Base-by-base conservation (phyloP, 495 filamentous ascomycete species). In the Jackrogersella multiformis region DNA sequence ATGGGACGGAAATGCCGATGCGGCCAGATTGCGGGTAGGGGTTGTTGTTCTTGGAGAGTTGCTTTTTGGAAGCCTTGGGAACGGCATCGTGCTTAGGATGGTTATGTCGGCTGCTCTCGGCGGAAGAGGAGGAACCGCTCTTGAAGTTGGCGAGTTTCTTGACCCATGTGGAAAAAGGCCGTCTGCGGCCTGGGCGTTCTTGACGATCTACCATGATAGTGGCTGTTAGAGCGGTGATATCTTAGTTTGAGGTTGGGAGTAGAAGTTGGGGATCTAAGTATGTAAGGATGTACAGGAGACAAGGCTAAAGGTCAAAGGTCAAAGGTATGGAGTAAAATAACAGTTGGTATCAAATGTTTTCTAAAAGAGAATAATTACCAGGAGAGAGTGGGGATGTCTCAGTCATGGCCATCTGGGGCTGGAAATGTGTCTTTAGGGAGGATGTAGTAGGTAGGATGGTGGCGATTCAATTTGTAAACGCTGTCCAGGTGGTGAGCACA, bases 111-210 rank as follows among this genome's bases (percentile, higher is more conserved):
- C 62, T 34, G 41, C 68, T 57, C 24, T 73, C 74, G 16, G 79
- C 72, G 10, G 45, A 13, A n/a, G 45, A 49, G n/a, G 76, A 78
- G 4, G 85, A 81, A 64, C 83, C 84, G 62, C 77, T 84, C 76
- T 94, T 97, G 64, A 97, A 85, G 73, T 87, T 95, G 28, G 93
- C 88, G 24, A 99, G 86, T 64, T 94, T 93, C 83, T 94, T 97
- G 88, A 99, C 92, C 90, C 94, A 93, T 41, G 86, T 89, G 20
- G 94, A 87, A 76, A 99, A 97, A 4, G 94, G 94, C 49, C 90
- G 88, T 52, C 93, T 90, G 55, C 92, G 90, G 39, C 78, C 79
- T 35, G 71, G 59, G 30, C 83, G 83, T 56, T 76, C 82, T 72
- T 76, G 54, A 53, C 78, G 76, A 56, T 79, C 79, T 79, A 70